These are phyloP conservation scores for Microdochium bolleyi DNA, from an alignment of 2,329 filamentous ascomycete species.

Conservation along the genomic window DNA sequence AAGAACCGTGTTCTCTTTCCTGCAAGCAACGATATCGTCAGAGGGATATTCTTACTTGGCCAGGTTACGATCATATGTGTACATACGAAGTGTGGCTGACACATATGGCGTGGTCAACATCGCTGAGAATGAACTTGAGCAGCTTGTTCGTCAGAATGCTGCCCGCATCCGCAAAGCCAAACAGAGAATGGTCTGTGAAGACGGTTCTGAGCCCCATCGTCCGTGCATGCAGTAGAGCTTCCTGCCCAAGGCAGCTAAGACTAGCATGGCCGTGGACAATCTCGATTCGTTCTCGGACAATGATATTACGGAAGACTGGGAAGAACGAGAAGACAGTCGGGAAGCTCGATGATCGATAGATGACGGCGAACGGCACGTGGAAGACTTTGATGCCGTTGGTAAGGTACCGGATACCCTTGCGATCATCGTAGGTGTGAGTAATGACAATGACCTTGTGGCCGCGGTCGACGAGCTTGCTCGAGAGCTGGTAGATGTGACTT, in stretches of 20 bases:
- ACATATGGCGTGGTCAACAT: conserved; percentile 97
- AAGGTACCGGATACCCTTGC: conserved; percentile 87
- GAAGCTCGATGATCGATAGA: conserved; percentile 89
- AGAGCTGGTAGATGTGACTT: conserved; percentile 97
- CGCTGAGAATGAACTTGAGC: conserved; percentile 89
- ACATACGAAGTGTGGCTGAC: conserved; percentile 92
- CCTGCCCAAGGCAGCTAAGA: conserved; percentile 86
- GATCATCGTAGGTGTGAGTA: conserved; percentile 87
- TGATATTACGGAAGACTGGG: conserved; percentile 92
- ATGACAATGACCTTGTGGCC: conserved; percentile 98
- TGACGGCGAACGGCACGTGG: conserved; percentile 91
- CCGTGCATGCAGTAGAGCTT: conserved; percentile 86
- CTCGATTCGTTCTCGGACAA: conserved; percentile 88
- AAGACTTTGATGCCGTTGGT: conserved; percentile 98
- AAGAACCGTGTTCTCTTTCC: conserved; percentile 96
- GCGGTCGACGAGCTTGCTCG: conserved; percentile 91
- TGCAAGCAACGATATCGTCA: conserved; percentile 28
- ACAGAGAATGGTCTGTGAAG: conserved; percentile 95
- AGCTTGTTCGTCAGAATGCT: conserved; percentile 97
- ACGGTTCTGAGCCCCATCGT: conserved; percentile 96
- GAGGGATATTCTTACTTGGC: conserved; percentile 5
- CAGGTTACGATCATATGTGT: neutral
- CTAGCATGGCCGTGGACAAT: conserved; percentile 98
- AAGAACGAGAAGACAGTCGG: conserved; percentile 99
- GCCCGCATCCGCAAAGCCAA: conserved; percentile 92